phyloP scores from a whole-genome alignment of 106 monocot species.

The Dioscorea alata region DNA sequence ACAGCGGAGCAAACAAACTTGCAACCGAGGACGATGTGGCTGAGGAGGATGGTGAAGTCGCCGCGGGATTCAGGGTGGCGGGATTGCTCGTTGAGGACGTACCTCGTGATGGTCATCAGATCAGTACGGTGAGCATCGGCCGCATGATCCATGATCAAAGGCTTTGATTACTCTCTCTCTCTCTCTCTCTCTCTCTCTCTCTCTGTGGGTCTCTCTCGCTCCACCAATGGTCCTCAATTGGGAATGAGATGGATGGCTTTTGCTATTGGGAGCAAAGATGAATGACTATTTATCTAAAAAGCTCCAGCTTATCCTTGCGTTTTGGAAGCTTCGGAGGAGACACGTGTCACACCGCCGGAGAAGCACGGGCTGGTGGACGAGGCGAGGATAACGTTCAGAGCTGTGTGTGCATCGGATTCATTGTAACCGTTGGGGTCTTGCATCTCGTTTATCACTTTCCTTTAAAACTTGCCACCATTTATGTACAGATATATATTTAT shows the following conservation, averaged over 20 bases:
- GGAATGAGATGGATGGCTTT: not conserved
- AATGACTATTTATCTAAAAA: not conserved
- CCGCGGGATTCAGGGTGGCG: slow-evolving; percentile 69
- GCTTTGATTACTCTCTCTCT: too few species aligned
- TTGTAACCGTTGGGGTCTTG: too few species aligned
- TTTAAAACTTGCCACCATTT: too few species aligned
- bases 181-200: not conserved
- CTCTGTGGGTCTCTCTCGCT: not conserved
- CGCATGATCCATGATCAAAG: slow-evolving; percentile 65
- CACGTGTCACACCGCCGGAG: slow-evolving; percentile 6
- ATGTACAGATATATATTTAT: too few species aligned
- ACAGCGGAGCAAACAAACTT: slow-evolving; percentile 98
- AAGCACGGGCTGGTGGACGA: slow-evolving; percentile 19
- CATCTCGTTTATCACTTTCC: too few species aligned
- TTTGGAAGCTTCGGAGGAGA: slow-evolving; percentile 8
- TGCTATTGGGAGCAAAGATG: not conserved
- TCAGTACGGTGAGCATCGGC: slow-evolving; percentile 85
- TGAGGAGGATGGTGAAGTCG: slow-evolving; percentile 88
- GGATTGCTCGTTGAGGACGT: slow-evolving; percentile 92
- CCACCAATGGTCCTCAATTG: not conserved
- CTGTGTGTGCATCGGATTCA: too few species aligned
- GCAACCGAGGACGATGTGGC: slow-evolving; percentile 98
- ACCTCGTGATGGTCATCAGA: slow-evolving; percentile 90
- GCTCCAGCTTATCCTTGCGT: slow-evolving; percentile 7
- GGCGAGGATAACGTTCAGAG: slow-evolving; percentile 28